Base-by-base conservation (phyloP, 192 early-diverging fungal species). In the Coemansia sp. region DNA sequence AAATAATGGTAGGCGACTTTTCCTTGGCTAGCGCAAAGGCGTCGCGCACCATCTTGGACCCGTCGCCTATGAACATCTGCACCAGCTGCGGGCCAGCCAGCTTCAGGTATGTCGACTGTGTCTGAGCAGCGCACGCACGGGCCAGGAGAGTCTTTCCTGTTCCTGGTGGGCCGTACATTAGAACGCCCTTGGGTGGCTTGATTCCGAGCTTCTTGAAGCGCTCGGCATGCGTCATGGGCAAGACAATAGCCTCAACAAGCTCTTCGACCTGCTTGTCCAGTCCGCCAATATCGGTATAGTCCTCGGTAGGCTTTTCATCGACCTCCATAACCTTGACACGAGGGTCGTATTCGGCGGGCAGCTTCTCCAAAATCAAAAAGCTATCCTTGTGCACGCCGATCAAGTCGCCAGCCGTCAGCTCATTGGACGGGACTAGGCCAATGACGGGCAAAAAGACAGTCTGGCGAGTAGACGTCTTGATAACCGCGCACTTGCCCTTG, bases 241-340 rank as follows among this genome's bases (percentile, higher is more conserved):
- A 72, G 16, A 92, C 91, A 74, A 94, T 87, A 1, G 92, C 92
- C 71, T 94, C 92, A 0, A 94, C 92, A 39, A 93, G 78, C 74
- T 93, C 93, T 60, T 91, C 91, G 35, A 94, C 91, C 78, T 94
- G 91, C 77, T 93, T 93, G 67, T 92, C 90, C 42, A 94, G 71
- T n/a, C 93, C 93, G 67, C 93, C 93, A 71, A 94, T 91, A 70
- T 97, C 97, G 71, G 88, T 95, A 71, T 96, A 97, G 61, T 93
- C 92, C 83, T 99, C 97, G 16, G 94, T 95, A 14, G 97, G 97
- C 82, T 97, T 97, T 76, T 99, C 97, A 62, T 99, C 97, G 5
- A 99, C 97, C 79, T 99, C 97, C 97, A 99, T 99, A 13, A 95
- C 97, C 79, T 97, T 97, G 39, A 97, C 97, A 45, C 97, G 88